Evolutionary conservation across 2,329 filamentous ascomycete species (phyloP).

Genomic region (Pezicula rhizophila): DNA sequence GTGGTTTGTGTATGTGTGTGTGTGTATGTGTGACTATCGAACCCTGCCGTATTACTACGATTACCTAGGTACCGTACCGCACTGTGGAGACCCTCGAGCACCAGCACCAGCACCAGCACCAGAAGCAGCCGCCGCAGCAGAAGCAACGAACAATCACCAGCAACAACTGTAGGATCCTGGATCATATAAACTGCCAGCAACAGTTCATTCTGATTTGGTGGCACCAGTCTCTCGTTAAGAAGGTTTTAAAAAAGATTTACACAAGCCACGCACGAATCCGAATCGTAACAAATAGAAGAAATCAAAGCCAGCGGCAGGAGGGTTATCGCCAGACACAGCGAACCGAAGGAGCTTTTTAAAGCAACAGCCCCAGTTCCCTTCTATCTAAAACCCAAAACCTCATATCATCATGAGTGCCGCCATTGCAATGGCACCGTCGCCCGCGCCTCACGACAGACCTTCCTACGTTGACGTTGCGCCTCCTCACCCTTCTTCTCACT

Average conservation of each 20-base stretch:
- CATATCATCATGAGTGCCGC: constrained; percentile 55
- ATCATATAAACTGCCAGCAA: no score
- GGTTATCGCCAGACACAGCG: neutral
- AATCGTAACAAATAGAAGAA: constrained; percentile 2
- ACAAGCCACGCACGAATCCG: constrained; percentile 18
- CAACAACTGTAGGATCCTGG: no score
- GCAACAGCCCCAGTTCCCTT: neutral
- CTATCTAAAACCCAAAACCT: constrained; percentile 3
- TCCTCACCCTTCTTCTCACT: constrained; percentile 22
- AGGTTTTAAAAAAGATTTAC: constrained; percentile 7
- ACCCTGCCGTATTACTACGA: no score
- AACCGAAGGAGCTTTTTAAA: neutral
- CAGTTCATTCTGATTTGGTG: constrained; percentile 22
- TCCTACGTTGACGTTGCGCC: constrained; percentile 46
- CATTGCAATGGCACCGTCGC: constrained; percentile 63
- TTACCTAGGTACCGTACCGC: constrained; percentile 1
- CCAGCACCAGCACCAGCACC: neutral
- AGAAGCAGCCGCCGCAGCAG: no score
- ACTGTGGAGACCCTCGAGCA: constrained; percentile 7
- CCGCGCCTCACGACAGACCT: constrained; percentile 60
- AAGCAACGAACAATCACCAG: no score
- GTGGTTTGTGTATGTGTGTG: no score
- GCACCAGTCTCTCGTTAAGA: constrained; percentile 22
- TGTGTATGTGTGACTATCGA: no score
- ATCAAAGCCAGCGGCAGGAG: neutral